Percentiles rank a stretch among this genome's conserved stretches.
These are phyloP conservation scores for Tylopilus plumbeoviolaceoides DNA, from an alignment of 768 basidiomycete genomes.

Conservation along the genomic window DNA sequence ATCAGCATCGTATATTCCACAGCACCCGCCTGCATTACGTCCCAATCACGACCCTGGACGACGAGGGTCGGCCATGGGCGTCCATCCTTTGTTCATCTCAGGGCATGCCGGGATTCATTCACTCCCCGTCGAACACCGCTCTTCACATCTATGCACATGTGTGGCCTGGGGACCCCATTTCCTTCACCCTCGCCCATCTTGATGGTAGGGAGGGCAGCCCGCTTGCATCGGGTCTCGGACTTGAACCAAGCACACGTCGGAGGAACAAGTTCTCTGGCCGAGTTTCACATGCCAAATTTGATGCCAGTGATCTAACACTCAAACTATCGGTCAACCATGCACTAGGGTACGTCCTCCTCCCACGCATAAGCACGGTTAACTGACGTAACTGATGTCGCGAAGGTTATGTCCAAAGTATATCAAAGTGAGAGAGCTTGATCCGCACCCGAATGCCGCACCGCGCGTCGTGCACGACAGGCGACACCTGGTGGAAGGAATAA, in stretches of 20 bases:
- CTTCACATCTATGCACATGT: constrained; percentile 3
- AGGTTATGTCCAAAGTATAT: no score
- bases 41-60: constrained; percentile 17
- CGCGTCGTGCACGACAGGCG: no score
- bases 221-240: constrained; percentile 54
- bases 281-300: constrained; percentile 32
- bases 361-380: not conserved
- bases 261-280: constrained; percentile 61
- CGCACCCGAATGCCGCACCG: no score
- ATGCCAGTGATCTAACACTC: constrained; percentile 32
- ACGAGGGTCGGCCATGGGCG: constrained; percentile 31
- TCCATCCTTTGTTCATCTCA: constrained; percentile 28
- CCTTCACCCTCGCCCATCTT: constrained; percentile 29
- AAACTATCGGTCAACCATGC: constrained; percentile 51
- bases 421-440: no score
- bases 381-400: not conserved
- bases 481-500: constrained; percentile 11
- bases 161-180: constrained; percentile 51
- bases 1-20: constrained; percentile 29
- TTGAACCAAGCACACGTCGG: constrained; percentile 52
- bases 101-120: constrained; percentile 28
- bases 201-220: constrained; percentile 15
- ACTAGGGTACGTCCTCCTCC: constrained; percentile 42
- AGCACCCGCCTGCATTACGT: constrained; percentile 28
- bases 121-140: constrained; percentile 19